Evolutionary conservation across 129 eudicot species (phyloP), one percentile per base, ranked within the genome.

Genomic region (Scalesia atractyloides): DNA sequence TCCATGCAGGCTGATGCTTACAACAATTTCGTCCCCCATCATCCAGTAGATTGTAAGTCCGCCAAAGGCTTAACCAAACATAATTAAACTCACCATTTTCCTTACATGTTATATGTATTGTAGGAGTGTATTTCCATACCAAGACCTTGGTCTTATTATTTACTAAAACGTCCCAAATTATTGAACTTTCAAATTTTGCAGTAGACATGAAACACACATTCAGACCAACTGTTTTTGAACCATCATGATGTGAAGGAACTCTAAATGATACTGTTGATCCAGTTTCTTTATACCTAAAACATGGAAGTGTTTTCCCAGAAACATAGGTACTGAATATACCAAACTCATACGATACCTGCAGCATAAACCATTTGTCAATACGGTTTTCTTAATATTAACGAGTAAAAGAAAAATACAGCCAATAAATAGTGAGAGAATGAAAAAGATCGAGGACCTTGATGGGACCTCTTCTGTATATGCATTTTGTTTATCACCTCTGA

Each of bases 261-360:
- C 13, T 24, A 22, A 47, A 67, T 67, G 72, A 67, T 48, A 67
- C 22, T 15, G 4, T 15, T 24, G 58, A 48, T 24, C 72, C 58
- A n/a, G 4, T 67, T 24, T 24, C 24, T 24, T 20, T 47, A 46
- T 67, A 47, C 9, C 22, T 22, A 26, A 46, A 67, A 11, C n/a
- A 14, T 4, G 20, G 18, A 48, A 52, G 72, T 5, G 11, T 48
- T 47, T 30, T 5, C 46, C 8, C 13, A 49, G 14, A 6, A 50
- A 68, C 16, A 2, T 2, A 50, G 16, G 73, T 68, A 37, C 73
- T 49, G 2, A 68, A 68, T 68, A 68, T 68, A 13, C 73, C 73
- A 33, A 30, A 17, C 73, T 69, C 73, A 52, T 50, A 69, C 34
- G 7, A 51, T 19, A 52, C 73, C 73, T 69, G 49, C 3, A 56